Evolutionary conservation across 305 asterid species (phyloP), one percentile per base, ranked within the genome.

Genomic region (Rubia tinctorum): DNA sequence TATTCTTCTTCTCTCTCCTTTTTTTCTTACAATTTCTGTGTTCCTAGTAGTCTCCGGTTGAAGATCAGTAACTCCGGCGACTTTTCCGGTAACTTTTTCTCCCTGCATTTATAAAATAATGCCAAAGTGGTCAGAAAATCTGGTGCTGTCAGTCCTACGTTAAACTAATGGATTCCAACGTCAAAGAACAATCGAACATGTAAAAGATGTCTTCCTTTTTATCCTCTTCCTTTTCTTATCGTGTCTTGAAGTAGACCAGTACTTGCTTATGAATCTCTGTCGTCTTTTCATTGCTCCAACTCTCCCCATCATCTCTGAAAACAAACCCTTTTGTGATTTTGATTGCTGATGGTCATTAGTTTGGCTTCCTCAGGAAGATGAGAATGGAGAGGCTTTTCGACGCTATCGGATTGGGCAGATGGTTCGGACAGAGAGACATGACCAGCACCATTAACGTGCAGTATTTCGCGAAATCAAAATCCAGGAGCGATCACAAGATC

Each of bases 331-430:
- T 23, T 59, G 12, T 20, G 30, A 59, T 22, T 34, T 34, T 34
- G 39, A 34, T 22, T 3, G 15, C 15, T 59, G 17, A 59, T 59
- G 39, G 5, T 59, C 34, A 3, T 1, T 53, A 0, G 8, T 2
- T 17, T 18, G 14, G n/a, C 18, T 22, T 18, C 15, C 23, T 18
- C 74, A 63, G 67, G 65, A 86, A 79, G 81, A 91, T 86, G 85
- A 90, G 77, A 78, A 85, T 82, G 44, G 55, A 75, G 66, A 78
- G 79, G 84, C 73, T 86, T 7, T 82, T 67, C 80, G 77, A 51
- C 81, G 89, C 84, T 0, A 77, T 86, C 55, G 82, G 87, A 61
- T 69, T 85, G 8, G 67, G 80, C 64, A 83, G 76, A 68, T 81
- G 82, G 86, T 75, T 83, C 9, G 71, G 78, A 9, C 78, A 69